These are phyloP conservation scores for Scutellaria baicalensis DNA, from an alignment of 257 asterid genomes.

Conservation along the genomic window DNA sequence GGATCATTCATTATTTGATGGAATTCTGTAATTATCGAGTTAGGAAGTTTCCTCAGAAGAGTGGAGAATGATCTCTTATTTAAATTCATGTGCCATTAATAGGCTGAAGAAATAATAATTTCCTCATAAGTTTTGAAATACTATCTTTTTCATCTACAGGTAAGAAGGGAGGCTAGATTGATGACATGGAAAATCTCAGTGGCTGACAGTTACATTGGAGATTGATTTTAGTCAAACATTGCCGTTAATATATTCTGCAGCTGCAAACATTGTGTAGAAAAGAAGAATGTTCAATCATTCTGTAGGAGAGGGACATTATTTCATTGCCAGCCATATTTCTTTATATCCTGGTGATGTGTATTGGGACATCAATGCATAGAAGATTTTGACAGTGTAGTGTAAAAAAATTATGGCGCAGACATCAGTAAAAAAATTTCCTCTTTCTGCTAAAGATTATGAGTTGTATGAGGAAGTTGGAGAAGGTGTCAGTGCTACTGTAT, in stretches of 20 bases:
- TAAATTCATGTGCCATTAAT: background rate
- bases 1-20: background rate
- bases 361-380: conserved; percentile 20
- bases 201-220: background rate
- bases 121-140: background rate
- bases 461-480: conserved; percentile 90
- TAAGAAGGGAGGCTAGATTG: conserved; percentile 4
- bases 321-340: conserved; percentile 18
- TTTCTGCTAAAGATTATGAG: conserved; percentile 55
- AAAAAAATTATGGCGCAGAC: conserved; percentile 46
- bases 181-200: background rate
- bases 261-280: conserved; percentile 13
- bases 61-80: background rate
- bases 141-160: background rate
- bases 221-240: background rate
- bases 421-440: conserved; percentile 57
- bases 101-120: conserved; percentile 9
- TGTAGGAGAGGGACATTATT: conserved; percentile 19
- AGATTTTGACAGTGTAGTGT: conserved; percentile 19
- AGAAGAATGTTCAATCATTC: conserved; percentile 31
- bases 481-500: conserved; percentile 92
- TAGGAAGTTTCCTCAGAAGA: background rate
- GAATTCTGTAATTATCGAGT: conserved; percentile 2
- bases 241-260: conserved; percentile 15
- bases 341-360: conserved; percentile 19